Base-by-base conservation (phyloP, 257 asterid genomes). In the Osmanthus fragrans region DNA sequence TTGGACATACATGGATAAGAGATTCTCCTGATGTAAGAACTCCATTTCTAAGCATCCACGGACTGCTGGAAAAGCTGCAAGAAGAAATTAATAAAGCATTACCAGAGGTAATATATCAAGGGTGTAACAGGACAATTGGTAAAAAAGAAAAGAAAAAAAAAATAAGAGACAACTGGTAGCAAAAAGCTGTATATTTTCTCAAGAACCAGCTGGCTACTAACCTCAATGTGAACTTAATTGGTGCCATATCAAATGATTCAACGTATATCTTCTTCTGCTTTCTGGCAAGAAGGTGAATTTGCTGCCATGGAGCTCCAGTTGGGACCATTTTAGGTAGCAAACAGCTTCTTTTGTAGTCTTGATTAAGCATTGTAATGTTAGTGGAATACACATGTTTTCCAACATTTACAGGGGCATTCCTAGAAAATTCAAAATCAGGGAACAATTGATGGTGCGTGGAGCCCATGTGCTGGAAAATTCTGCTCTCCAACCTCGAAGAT, bases 301-400 rank as follows among this genome's bases (percentile, higher is more conserved):
- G 89, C 87, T 95, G 99, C 99, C 99, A 93, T 40, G 99, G 99
- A 79, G 98, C 98, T 87, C 99, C 99, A 86, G 91, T 89, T 75
- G 99, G 99, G 75, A 90, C 85, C 75, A 93, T 76, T 73, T 80
- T 78, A 75, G 94, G 92, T 56, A 88, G 84, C 85, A 85, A 84
- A 70, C 64, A 83, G 83, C 82, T 84, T 71, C 75, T 73, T 76
- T 77, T 81, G 71, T 65, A 56, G 77, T 83, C 82, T 69, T 88
- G 87, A 68, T 72, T 72, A 70, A 76, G 86, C 73, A 79, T 19
- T 73, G 87, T 72, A 71, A 81, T 37, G 80, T 80, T 78, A 70
- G 73, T 67, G 19, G 78, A 34, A 83, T 76, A 73, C 69, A 72
- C 60, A 37, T 80, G 82, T 60, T 88, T 87, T 76, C 84, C 88